Percentiles rank a stretch among this genome's conserved stretches.
These are phyloP conservation scores for Rhodomyrtus psidioides DNA, from an alignment of 441 rosid species.

Conservation along the genomic window DNA sequence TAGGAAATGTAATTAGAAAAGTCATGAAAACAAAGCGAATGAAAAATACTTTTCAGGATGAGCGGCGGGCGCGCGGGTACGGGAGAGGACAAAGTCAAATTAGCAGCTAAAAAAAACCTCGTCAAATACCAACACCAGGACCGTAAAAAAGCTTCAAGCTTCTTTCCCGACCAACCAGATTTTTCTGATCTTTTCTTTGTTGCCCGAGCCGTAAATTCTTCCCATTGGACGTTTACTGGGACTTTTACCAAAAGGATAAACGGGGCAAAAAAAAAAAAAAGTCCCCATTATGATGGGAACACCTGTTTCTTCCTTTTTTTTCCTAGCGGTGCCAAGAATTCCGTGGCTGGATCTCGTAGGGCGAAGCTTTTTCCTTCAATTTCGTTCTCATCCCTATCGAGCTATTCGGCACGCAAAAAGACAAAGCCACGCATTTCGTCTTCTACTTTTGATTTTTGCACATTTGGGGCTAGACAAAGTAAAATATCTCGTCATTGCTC, in stretches of 20 bases:
- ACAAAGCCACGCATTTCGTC: background rate
- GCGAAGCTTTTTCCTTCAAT: background rate
- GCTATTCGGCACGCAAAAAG: background rate
- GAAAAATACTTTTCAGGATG: background rate
- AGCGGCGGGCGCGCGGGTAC: background rate
- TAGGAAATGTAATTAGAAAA: too few relatives aligned
- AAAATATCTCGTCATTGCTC: background rate
- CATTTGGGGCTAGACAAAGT: background rate
- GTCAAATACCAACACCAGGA: background rate
- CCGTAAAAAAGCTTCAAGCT: background rate
- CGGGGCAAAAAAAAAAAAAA: background rate
- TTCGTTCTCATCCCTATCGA: background rate
- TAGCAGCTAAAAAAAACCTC: background rate
- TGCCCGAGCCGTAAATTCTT: background rate
- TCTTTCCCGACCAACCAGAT: background rate
- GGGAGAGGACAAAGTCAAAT: background rate
- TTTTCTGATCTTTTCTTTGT: background rate
- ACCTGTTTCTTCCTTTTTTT: background rate
- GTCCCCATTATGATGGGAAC: background rate
- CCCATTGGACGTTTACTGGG: background rate
- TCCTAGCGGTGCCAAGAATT: background rate
- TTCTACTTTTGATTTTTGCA: background rate
- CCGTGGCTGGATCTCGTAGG: background rate
- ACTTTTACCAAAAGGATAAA: background rate
- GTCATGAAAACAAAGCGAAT: too few relatives aligned